Conservation (phyloP, 2,329 filamentous ascomycete species). For the Cryoendolithus antarcticus region DNA sequence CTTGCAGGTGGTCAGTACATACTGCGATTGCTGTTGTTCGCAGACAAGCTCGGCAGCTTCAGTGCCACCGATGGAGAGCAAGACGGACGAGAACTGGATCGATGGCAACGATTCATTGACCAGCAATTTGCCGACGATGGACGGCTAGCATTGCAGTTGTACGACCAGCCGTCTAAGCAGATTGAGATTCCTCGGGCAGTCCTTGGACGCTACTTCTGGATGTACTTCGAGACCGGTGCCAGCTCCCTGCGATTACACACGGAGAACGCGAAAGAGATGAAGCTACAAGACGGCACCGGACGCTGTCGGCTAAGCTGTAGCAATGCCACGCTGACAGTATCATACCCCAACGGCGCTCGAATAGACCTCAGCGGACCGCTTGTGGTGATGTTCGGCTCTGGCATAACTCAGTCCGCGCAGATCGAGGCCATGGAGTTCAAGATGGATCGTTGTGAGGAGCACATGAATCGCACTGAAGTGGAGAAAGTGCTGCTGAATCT, state of each 20-base stretch:
- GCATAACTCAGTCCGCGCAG: conserved; percentile 36
- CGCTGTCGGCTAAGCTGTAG: conserved; percentile 63
- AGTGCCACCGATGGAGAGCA: conserved; percentile 44
- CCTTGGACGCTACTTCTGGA: conserved; percentile 78
- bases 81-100: conserved; percentile 49
- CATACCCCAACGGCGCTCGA: conserved; percentile 67
- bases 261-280: conserved; percentile 51
- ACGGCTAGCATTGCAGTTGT: conserved; percentile 53
- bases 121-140: conserved; percentile 70
- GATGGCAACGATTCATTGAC: conserved; percentile 70
- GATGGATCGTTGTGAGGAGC: conserved; percentile 68
- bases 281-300: conserved; percentile 41
- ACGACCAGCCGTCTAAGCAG: conserved; percentile 16
- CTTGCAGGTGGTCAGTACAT: conserved; percentile 30
- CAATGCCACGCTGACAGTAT: conserved; percentile 74
- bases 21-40: conserved; percentile 42
- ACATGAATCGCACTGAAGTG: conserved; percentile 55
- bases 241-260: conserved; percentile 75
- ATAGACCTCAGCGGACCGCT: conserved; percentile 48
- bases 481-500: conserved; percentile 33
- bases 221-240: conserved; percentile 77
- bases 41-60: conserved; percentile 43
- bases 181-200: conserved; percentile 67
- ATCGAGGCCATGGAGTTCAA: conserved; percentile 78
- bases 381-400: conserved; percentile 65